Conservation (phyloP, 768 basidiomycete species). For the Xerocomus potaroensis region DNA sequence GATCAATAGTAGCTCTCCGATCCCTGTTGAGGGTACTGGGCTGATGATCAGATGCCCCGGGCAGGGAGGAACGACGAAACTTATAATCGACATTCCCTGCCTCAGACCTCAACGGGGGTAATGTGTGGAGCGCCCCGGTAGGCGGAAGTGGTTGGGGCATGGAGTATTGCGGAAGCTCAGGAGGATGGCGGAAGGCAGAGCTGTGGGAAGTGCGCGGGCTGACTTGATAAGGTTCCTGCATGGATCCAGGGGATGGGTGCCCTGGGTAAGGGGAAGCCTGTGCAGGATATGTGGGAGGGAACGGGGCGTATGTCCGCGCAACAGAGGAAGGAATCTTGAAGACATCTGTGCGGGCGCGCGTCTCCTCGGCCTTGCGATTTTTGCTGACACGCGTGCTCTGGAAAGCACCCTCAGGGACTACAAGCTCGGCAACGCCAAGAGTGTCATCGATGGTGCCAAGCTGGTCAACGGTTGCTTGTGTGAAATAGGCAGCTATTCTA, state of each 20-base stretch:
- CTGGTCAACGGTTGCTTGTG: constrained; percentile 67
- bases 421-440: constrained; percentile 50
- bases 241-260: constrained; percentile 16
- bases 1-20: constrained; percentile 13
- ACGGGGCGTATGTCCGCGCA: constrained; percentile 40
- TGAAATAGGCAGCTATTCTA: constrained; percentile 75
- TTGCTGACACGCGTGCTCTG: constrained; percentile 62
- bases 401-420: constrained; percentile 65
- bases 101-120: constrained; percentile 27
- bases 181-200: constrained; percentile 14
- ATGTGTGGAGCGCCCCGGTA: constrained; percentile 16
- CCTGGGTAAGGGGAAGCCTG: constrained; percentile 26
- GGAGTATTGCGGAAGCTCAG: constrained; percentile 28
- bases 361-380: constrained; percentile 42
- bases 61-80: constrained; percentile 30
- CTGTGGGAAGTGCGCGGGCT: constrained; percentile 23
- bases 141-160: constrained; percentile 25
- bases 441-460: constrained; percentile 70
- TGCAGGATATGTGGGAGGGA: constrained; percentile 32
- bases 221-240: constrained; percentile 22
- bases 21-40: constrained; percentile 6
- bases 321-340: constrained; percentile 30
- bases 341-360: constrained; percentile 29
- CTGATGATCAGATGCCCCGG: constrained; percentile 13
- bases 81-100: constrained; percentile 29